These are phyloP conservation scores for Trichoderma asperelloides DNA, from an alignment of 495 filamentous ascomycete genomes.

Conservation along the genomic window DNA sequence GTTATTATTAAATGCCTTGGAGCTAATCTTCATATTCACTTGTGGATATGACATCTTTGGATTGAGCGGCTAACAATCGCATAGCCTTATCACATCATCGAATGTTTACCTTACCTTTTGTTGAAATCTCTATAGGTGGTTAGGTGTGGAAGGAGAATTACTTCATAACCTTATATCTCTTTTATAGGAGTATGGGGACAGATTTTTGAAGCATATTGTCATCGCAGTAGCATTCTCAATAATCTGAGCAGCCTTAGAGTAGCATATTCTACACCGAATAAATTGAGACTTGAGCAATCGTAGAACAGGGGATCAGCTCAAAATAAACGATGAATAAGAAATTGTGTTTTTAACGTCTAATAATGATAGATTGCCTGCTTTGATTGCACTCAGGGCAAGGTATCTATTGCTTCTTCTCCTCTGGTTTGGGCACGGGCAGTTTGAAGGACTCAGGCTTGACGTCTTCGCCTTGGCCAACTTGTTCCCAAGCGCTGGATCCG, in stretches of 20 bases:
- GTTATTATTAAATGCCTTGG: not conserved
- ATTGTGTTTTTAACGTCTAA: not conserved
- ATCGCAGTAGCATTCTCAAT: too few relatives aligned
- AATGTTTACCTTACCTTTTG: not conserved
- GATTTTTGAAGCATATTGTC: too few relatives aligned
- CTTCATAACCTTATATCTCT: not conserved
- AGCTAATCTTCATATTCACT: not conserved
- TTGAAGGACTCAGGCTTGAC: slow-evolving; percentile 85
- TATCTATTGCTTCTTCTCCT: slow-evolving; percentile 77
- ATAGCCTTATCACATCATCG: not conserved
- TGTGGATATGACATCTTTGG: not conserved
- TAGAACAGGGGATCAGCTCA: not conserved
- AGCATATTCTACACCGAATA: too few relatives aligned
- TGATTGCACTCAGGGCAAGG: not conserved
- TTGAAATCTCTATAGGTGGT: too few relatives aligned
- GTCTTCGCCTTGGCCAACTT: slow-evolving; percentile 74
- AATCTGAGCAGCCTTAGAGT: too few relatives aligned
- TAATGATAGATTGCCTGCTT: not conserved
- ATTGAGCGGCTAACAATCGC: not conserved
- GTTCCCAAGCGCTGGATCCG: slow-evolving; percentile 76
- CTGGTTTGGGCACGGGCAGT: slow-evolving; percentile 88
- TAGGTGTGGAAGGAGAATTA: too few relatives aligned
- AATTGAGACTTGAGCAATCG: not conserved
- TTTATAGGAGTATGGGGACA: not conserved
- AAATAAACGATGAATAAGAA: not conserved